phyloP scores from a whole-genome alignment of 768 basidiomycete species.

The Mycena olivaceomarginata region DNA sequence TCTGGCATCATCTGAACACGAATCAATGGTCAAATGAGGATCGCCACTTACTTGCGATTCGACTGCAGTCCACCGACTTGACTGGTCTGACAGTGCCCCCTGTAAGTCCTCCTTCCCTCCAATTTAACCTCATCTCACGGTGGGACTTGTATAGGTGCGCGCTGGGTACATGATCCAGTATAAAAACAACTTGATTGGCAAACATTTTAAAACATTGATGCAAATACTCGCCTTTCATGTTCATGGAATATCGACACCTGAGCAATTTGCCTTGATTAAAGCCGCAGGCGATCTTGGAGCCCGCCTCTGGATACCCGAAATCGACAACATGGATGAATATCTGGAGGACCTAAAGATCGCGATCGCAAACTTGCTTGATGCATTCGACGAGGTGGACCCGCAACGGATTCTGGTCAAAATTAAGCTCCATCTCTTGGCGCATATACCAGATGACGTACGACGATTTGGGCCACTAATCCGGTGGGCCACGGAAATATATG shows the following conservation, averaged over 20 bases:
- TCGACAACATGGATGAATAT: conserved; percentile 54
- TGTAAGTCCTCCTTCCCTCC: no score
- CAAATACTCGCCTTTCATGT: conserved; percentile 56
- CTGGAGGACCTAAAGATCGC: conserved; percentile 39
- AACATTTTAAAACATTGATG: conserved; percentile 57
- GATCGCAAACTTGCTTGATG: conserved; percentile 56
- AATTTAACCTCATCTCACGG: no score
- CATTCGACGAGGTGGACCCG: no score
- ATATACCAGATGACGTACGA: conserved; percentile 52
- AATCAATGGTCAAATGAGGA: conserved; percentile 46
- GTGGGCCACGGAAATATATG: conserved; percentile 59
- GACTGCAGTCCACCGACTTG: conserved; percentile 51
- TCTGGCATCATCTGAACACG: conserved; percentile 32
- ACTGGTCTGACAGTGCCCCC: conserved; percentile 44
- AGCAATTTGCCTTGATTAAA: conserved; percentile 10
- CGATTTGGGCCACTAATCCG: conserved; percentile 58
- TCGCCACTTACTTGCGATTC: conserved; percentile 48
- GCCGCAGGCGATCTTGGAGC: no score
- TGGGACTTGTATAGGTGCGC: conserved; percentile 34
- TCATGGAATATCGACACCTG: conserved; percentile 46
- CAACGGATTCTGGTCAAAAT: no score
- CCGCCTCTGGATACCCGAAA: conserved; percentile 40
- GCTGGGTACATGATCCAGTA: conserved; percentile 59
- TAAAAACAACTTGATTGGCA: conserved; percentile 55
- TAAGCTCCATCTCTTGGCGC: conserved; percentile 54